phyloP scores from a whole-genome alignment of 225 moss, liverwort and hornwort species.

The Neckera pumila region DNA sequence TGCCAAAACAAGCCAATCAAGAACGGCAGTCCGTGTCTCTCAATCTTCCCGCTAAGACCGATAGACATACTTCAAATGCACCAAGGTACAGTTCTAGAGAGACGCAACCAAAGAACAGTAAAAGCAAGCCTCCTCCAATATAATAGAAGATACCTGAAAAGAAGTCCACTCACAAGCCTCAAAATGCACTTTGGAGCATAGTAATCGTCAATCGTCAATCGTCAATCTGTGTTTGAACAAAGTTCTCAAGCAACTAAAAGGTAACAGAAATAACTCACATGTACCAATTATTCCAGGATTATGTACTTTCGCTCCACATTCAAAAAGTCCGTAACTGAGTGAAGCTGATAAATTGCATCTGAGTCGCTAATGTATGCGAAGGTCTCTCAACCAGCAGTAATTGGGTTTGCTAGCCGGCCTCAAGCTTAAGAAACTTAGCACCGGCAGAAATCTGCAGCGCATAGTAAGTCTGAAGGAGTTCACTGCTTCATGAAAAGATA shows the following conservation, averaged over 20 bases:
- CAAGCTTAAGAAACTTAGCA: conserved; percentile 4
- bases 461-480: conserved; percentile 48
- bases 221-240: not conserved
- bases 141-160: not conserved
- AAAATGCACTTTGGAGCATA: not conserved
- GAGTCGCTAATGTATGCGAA: conserved; percentile 15
- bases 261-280: conserved; percentile 7
- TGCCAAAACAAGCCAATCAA: not conserved
- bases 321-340: not conserved
- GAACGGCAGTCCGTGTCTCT: not conserved
- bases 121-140: not conserved
- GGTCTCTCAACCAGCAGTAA: conserved; percentile 20
- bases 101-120: not conserved
- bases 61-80: not conserved
- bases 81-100: not conserved
- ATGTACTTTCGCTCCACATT: not conserved
- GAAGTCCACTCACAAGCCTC: not conserved
- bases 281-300: conserved; percentile 1
- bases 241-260: not conserved
- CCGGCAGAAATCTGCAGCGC: conserved; percentile 21
- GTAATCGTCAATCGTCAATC: not conserved
- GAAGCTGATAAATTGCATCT: conserved; percentile 11
- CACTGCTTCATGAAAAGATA: conserved; percentile 37
- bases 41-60: not conserved
- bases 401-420: conserved; percentile 4